Conservation (phyloP, 1,284 basidiomycete species). For the Puccinia coronata region DNA sequence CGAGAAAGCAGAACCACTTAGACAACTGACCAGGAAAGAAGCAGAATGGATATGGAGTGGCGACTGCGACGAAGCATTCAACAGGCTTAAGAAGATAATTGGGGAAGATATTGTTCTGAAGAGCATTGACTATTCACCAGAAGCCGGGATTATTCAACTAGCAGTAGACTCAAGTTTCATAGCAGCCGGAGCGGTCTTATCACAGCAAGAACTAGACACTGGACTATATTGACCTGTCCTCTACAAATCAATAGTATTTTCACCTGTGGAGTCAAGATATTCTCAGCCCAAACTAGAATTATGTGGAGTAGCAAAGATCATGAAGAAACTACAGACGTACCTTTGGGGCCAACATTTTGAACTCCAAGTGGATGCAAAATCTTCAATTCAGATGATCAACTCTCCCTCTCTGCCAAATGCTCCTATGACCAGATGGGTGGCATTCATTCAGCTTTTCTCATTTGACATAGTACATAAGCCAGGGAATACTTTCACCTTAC, state of each 20-base stretch:
- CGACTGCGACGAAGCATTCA: not conserved
- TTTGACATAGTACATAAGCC: slow-evolving; percentile 8
- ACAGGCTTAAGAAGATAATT: not conserved
- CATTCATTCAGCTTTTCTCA: slow-evolving; percentile 17
- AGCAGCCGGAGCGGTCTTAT: not conserved
- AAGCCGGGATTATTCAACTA: not conserved
- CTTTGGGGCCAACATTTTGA: slow-evolving; percentile 37
- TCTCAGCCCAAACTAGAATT: slow-evolving; percentile 40
- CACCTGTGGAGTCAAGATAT: slow-evolving; percentile 25
- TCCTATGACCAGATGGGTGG: slow-evolving; percentile 11
- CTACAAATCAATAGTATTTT: slow-evolving; percentile 11
- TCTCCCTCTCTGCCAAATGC: not conserved
- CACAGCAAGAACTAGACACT: not conserved
- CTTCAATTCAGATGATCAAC: slow-evolving; percentile 33
- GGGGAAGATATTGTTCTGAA: not conserved
- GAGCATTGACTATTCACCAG: not conserved
- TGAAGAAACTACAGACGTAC: slow-evolving; percentile 8
- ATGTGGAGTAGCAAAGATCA: slow-evolving; percentile 33
- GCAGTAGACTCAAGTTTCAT: slow-evolving; percentile 17
- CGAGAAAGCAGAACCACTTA: not conserved
- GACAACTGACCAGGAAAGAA: not conserved
- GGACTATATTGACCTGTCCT: not conserved
- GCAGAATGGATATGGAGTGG: not conserved
- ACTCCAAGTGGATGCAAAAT: slow-evolving; percentile 29
- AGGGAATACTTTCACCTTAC: not conserved